phyloP scores from a whole-genome alignment of 192 early-diverging fungal genomes.

The Linderina pennispora region DNA sequence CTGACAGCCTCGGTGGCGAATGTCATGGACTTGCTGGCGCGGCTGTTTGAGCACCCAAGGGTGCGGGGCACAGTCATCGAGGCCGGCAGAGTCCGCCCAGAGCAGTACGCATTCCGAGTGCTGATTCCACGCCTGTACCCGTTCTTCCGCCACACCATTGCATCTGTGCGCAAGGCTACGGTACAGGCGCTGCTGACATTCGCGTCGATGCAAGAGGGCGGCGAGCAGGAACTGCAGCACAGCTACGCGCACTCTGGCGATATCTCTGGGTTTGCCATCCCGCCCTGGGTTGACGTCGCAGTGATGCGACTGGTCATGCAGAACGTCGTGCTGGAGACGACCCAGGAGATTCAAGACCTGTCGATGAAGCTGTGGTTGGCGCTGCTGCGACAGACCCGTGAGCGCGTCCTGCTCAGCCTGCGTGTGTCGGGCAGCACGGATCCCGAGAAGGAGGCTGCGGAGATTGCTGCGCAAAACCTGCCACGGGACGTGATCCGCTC shows the following conservation, averaged over 20 bases:
- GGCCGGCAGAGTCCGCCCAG: slow-evolving; percentile 3
- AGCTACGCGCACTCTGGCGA: background rate
- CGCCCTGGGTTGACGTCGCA: slow-evolving; percentile 62
- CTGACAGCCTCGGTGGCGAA: slow-evolving; percentile 85
- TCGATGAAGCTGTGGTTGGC: slow-evolving; percentile 58
- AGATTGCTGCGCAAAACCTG: slow-evolving; percentile 27
- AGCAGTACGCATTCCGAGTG: slow-evolving; percentile 26
- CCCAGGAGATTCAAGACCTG: slow-evolving; percentile 23
- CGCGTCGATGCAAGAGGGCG: slow-evolving; percentile 44
- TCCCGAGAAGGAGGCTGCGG: background rate
- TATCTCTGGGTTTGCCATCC: slow-evolving; percentile 5
- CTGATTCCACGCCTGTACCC: slow-evolving; percentile 85
- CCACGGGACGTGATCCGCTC: background rate
- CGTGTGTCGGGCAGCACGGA: background rate
- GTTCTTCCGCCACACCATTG: slow-evolving; percentile 93
- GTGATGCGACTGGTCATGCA: slow-evolving; percentile 80
- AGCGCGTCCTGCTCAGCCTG: background rate
- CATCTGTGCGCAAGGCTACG: slow-evolving; percentile 75
- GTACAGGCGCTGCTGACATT: slow-evolving; percentile 75
- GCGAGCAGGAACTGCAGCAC: background rate
- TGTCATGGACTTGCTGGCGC: slow-evolving; percentile 89
- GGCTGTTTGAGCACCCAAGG: slow-evolving; percentile 53
- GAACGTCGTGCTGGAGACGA: slow-evolving; percentile 89
- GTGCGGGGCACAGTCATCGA: slow-evolving; percentile 21
- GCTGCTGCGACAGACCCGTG: slow-evolving; percentile 35